Base-by-base conservation (phyloP, 2,329 filamentous ascomycete species). In the Aspergillus spinulosporus region DNA sequence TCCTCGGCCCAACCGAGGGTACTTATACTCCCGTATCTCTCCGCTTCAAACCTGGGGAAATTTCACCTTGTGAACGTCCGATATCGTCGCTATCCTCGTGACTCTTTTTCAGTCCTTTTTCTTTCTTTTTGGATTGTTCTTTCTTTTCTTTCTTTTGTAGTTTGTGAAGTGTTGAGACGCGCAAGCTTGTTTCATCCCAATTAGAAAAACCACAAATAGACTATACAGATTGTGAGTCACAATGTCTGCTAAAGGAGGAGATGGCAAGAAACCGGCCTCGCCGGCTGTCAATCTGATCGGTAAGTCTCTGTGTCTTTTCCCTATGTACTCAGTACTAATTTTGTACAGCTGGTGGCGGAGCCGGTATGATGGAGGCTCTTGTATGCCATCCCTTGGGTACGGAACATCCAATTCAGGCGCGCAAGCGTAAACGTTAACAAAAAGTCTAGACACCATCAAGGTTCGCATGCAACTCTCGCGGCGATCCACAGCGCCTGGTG, bases 341-440 rank as follows among this genome's bases (percentile, higher is more conserved):
- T 47, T 31, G 26, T 34, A 66, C 66, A 96, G 94, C 94, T 73
- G 94, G 94, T 72, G 94, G 94, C 72, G 91, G 91, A 76, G 94
- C 94, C 66, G 94, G 94, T 71, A 97, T 97, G 93, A 97, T 97
- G 92, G 94, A 99, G 78, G 94, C 94, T 48, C 86, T 99, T 61
- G 92, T 81, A 52, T 99, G 94, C 76, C 94, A 99, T 81, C 94
- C 94, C 60, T 84, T 97, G 57, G 89, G 89, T 93, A 82, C 67
- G 82, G 66, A 51, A 53, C 12, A 7, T 11, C 50, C 37, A 21
- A 40, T 43, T 40, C 36, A 46, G 43, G 8, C 26, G 8, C 31
- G 11, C 29, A 26, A 34, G 29, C 29, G 29, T 7, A 47, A 15
- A 9, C 44, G 7, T n/a, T 40, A 32, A 32, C 48, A 42, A 11